These are phyloP conservation scores for Hanseniaspora thailandica DNA, from an alignment of 805 yeast species.

Conservation along the genomic window DNA sequence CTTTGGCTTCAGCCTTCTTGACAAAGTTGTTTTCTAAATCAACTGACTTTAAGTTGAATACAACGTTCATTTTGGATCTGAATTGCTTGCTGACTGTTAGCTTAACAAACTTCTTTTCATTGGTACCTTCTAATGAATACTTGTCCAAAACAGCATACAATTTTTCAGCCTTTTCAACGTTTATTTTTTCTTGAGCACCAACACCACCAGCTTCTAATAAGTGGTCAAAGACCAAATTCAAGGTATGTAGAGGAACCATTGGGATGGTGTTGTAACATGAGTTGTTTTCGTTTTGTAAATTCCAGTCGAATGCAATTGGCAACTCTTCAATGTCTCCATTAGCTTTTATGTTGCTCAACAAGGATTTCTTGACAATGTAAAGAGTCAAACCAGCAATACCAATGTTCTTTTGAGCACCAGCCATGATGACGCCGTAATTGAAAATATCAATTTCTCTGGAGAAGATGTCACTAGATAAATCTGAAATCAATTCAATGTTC, in stretches of 20 bases:
- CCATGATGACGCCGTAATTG: slow-evolving; percentile 80
- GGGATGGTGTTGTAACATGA: slow-evolving; percentile 95
- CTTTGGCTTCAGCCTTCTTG: slow-evolving; percentile 46
- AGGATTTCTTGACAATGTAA: slow-evolving; percentile 73
- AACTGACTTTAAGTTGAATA: slow-evolving; percentile 60
- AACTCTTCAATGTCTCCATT: slow-evolving; percentile 51
- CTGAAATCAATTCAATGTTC: slow-evolving; percentile 75
- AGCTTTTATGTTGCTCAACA: slow-evolving; percentile 40
- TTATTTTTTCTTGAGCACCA: slow-evolving; percentile 42
- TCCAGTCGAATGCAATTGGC: slow-evolving; percentile 83
- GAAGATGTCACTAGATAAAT: slow-evolving; percentile 85
- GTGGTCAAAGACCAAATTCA: slow-evolving; percentile 61
- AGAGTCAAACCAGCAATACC: slow-evolving; percentile 93
- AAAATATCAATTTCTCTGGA: slow-evolving; percentile 71
- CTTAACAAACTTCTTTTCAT: slow-evolving; percentile 34
- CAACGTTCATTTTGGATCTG: slow-evolving; percentile 88
- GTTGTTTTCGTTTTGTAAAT: slow-evolving; percentile 75
- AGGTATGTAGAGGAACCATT: slow-evolving; percentile 77
- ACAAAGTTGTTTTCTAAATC: slow-evolving; percentile 61
- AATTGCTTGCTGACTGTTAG: slow-evolving; percentile 51
- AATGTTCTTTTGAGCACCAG: slow-evolving; percentile 97
- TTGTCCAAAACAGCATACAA: slow-evolving; percentile 57
- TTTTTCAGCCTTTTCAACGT: slow-evolving; percentile 48
- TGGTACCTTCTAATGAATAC: slow-evolving; percentile 24
- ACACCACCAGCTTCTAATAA: slow-evolving; percentile 66